phyloP scores from a whole-genome alignment of 106 monocot genomes.

The Dioscorea alata region DNA sequence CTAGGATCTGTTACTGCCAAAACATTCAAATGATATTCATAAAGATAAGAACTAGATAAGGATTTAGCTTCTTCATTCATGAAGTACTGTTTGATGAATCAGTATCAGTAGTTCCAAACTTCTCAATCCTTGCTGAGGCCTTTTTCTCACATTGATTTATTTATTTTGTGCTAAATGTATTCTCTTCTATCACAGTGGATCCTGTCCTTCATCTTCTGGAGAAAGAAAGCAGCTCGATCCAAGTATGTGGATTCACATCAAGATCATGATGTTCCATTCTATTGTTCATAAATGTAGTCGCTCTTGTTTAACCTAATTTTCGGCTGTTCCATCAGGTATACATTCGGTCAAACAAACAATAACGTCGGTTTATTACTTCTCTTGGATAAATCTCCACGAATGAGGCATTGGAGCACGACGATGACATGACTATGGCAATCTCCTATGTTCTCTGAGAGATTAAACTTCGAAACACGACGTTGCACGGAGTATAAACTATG shows the following conservation, averaged over 20 bases:
- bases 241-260: conserved; percentile 28
- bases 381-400: conserved; percentile 11
- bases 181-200: conserved; percentile 30
- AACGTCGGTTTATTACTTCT: conserved; percentile 21
- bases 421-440: background rate
- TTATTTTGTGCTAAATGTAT: background rate
- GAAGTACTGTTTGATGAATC: too few relatives aligned
- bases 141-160: too few relatives aligned
- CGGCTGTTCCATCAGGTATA: conserved; percentile 26
- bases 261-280: background rate
- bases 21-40: too few relatives aligned
- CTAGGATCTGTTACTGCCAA: too few relatives aligned
- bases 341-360: conserved; percentile 22
- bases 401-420: conserved; percentile 4
- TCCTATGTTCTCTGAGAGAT: background rate
- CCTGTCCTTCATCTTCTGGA: conserved; percentile 46
- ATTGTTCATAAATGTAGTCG: background rate
- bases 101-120: too few relatives aligned
- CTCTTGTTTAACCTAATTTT: too few relatives aligned
- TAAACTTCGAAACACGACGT: background rate
- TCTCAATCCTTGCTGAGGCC: too few relatives aligned
- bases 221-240: conserved; percentile 44
- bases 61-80: too few relatives aligned
- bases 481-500: background rate
- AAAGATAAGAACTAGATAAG: too few relatives aligned